These are phyloP conservation scores for Pleurostoma richardsiae DNA, from an alignment of 2,329 filamentous ascomycete species.

Conservation along the genomic window DNA sequence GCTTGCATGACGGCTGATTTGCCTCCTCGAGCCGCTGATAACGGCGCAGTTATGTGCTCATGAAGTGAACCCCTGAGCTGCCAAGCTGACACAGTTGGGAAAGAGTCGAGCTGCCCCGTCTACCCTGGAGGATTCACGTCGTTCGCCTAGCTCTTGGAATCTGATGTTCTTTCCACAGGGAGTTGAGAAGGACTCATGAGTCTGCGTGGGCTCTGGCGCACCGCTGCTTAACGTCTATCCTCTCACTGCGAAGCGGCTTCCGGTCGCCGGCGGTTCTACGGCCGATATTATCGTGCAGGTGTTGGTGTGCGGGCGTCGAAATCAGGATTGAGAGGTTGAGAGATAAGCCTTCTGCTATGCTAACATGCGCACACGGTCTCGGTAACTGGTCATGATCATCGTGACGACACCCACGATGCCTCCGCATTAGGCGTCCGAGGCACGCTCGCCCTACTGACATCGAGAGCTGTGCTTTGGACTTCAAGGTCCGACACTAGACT, in stretches of 20 bases:
- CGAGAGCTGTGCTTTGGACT: conserved; percentile 24
- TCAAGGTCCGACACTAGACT: conserved; percentile 37
- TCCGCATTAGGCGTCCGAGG: conserved; percentile 15
- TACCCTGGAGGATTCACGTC: conserved; percentile 33
- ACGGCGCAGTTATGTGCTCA: background rate
- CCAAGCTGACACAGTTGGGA: conserved; percentile 25
- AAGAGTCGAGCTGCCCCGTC: conserved; percentile 36
- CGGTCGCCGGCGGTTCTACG: too few relatives aligned
- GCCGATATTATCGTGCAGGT: too few relatives aligned
- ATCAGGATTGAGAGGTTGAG: too few relatives aligned
- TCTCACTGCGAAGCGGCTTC: too few relatives aligned
- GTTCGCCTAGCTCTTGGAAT: conserved; percentile 39
- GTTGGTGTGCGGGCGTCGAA: too few relatives aligned
- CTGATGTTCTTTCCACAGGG: conserved; percentile 17
- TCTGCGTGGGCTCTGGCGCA: conserved; percentile 33
- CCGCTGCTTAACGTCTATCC: too few relatives aligned
- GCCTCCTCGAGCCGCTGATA: background rate
- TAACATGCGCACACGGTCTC: too few relatives aligned
- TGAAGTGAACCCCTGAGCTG: conserved; percentile 33
- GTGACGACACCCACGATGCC: conserved; percentile 36
- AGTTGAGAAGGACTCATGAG: conserved; percentile 30
- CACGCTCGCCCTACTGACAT: conserved; percentile 33
- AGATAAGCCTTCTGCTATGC: too few relatives aligned
- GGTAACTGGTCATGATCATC: too few relatives aligned
- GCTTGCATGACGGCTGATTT: background rate